Conservation (phyloP, 2,329 filamentous ascomycete species). For the Leptographium lundbergii region DNA sequence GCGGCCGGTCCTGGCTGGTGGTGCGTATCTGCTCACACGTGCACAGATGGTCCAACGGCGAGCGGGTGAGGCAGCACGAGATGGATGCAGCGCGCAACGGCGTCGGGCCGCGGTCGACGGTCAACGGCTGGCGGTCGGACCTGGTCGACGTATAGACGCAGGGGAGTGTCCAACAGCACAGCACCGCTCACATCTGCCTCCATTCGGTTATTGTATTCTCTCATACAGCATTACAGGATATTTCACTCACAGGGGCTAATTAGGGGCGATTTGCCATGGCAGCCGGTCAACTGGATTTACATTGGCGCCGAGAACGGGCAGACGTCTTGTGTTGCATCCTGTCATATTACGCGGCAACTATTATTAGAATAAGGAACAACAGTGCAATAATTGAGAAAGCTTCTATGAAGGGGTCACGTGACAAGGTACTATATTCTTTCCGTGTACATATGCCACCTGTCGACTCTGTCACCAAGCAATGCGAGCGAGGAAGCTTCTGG, state of each 20-base stretch:
- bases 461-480: constrained; percentile 44
- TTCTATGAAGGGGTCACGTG: no score
- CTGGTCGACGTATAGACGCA: background rate
- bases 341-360: background rate
- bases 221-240: background rate
- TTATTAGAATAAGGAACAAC: no score
- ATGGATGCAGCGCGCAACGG: constrained; percentile 7
- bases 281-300: background rate
- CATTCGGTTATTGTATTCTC: background rate
- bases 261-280: background rate
- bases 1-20: no score
- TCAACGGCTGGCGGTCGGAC: constrained; percentile 12
- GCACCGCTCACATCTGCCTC: background rate
- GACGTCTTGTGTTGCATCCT: background rate
- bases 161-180: background rate
- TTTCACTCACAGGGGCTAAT: background rate
- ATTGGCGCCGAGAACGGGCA: background rate
- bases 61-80: constrained; percentile 15
- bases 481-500: constrained; percentile 41
- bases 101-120: constrained; percentile 5
- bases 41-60: constrained; percentile 25
- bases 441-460: background rate
- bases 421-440: no score
- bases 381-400: no score
- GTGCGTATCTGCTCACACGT: background rate